A percentile compares a stretch with the other conserved stretches of the same genome.
phyloP scores from a whole-genome alignment of 2,329 filamentous ascomycete genomes.

The Fusarium anguioides region DNA sequence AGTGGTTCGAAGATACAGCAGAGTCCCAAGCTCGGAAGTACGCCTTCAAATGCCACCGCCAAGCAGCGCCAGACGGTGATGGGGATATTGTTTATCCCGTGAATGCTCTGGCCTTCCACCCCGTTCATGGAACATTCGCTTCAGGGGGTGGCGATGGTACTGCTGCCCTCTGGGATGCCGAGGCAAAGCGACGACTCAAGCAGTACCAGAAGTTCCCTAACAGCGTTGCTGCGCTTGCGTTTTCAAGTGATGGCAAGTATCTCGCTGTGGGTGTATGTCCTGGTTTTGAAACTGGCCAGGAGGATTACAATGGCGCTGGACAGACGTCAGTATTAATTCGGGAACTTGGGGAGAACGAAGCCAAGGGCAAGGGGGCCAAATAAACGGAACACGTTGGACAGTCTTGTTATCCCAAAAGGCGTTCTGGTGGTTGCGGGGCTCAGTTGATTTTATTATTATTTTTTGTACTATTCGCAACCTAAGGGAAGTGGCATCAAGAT shows the following conservation, averaged over 20 bases:
- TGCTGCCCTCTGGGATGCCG: slow-evolving; percentile 92
- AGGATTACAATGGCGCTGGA: slow-evolving; percentile 79
- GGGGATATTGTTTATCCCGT: slow-evolving; percentile 91
- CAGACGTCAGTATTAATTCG: slow-evolving; percentile 82
- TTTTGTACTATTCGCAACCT: slow-evolving; percentile 36
- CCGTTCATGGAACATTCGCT: slow-evolving; percentile 84
- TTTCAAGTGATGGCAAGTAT: slow-evolving; percentile 80
- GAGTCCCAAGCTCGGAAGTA: slow-evolving; percentile 94
- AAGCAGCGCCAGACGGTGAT: slow-evolving; percentile 71
- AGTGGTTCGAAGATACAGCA: slow-evolving; percentile 93
- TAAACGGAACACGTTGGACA: slow-evolving; percentile 48
- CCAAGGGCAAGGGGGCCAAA: slow-evolving; percentile 84
- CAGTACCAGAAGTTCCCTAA: slow-evolving; percentile 88
- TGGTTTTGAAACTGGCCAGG: slow-evolving; percentile 87
- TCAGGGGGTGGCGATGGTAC: slow-evolving; percentile 90
- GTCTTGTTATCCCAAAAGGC: slow-evolving; percentile 45
- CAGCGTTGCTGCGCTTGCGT: slow-evolving; percentile 80
- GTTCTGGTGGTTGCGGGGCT: slow-evolving; percentile 46
- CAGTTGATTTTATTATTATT: slow-evolving; percentile 35
- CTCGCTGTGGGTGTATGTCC: slow-evolving; percentile 85
- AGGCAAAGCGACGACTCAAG: slow-evolving; percentile 87
- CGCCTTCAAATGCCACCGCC: slow-evolving; percentile 97
- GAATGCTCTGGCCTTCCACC: slow-evolving; percentile 90
- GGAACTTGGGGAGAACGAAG: slow-evolving; percentile 87
- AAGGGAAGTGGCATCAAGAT: slow-evolving; percentile 47